Percentiles rank a stretch among this genome's conserved stretches.
These are phyloP conservation scores for Pseudocercospora crystallina DNA, from an alignment of 2,329 filamentous ascomycete species.

Conservation along the genomic window DNA sequence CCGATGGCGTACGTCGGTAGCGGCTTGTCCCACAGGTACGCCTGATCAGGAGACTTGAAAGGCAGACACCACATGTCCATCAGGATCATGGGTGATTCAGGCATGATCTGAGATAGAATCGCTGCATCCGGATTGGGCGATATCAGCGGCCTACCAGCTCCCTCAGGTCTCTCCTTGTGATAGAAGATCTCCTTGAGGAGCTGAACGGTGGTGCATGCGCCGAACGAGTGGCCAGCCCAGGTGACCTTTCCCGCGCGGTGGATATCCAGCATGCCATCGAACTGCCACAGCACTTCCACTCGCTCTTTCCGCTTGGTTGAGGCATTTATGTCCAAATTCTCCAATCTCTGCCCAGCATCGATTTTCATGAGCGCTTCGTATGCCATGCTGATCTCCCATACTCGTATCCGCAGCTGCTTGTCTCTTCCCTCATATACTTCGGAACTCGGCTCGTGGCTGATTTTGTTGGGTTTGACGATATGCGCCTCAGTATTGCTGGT, in stretches of 20 bases:
- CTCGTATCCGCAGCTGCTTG: slow-evolving; percentile 68
- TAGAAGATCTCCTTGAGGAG: slow-evolving; percentile 79
- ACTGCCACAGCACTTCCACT: slow-evolving; percentile 55
- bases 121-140: slow-evolving; percentile 55
- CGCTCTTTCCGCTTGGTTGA: slow-evolving; percentile 37
- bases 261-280: slow-evolving; percentile 64
- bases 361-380: slow-evolving; percentile 68
- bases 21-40: slow-evolving; percentile 68
- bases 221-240: slow-evolving; percentile 80
- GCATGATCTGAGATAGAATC: slow-evolving; percentile 66
- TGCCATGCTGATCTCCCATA: slow-evolving; percentile 75
- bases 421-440: slow-evolving; percentile 68
- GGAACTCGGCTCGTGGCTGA: slow-evolving; percentile 60
- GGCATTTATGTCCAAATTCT: slow-evolving; percentile 47
- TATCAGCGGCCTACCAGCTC: slow-evolving; percentile 61
- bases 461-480: slow-evolving; percentile 45
- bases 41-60: slow-evolving; percentile 61
- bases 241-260: slow-evolving; percentile 70
- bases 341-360: slow-evolving; percentile 54
- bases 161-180: slow-evolving; percentile 38
- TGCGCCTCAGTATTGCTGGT: slow-evolving; percentile 46
- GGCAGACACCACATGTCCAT: slow-evolving; percentile 82
- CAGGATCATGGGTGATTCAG: slow-evolving; percentile 64
- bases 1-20: slow-evolving; percentile 64
- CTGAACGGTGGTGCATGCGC: slow-evolving; percentile 71